Base-by-base conservation (phyloP, 768 basidiomycete genomes). In the Epithele typhae region DNA sequence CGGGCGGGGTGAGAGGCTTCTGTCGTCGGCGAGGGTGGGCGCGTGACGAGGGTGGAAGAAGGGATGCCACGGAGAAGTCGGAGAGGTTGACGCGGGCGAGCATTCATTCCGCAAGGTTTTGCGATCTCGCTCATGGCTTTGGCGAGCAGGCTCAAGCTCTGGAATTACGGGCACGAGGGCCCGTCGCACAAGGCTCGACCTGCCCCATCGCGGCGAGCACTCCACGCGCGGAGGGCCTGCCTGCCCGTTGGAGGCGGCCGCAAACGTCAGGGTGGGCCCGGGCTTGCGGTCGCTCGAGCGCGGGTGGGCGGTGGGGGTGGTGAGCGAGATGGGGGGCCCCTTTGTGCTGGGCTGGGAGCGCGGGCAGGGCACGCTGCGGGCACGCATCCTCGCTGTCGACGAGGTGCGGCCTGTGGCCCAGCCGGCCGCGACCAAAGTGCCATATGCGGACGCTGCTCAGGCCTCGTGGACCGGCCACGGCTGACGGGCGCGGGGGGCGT, bases 361-460 rank as follows among this genome's bases (percentile, higher is more conserved):
- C 66, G 63, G 72, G 77, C 78, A 80, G 63, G 72, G 77, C 78
- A 80, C 72, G 82, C 78, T 71, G 76, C 68, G 68, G 71, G 70
- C 84, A 80, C 79, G 82, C 76, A n/a, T n/a, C 45, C 76, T 77
- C 71, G 76, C 72, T 76, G 81, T 75, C 79, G 79, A 75, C 72
- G 71, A 74, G 68, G 71, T 69, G 66, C 76, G 63, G 64, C 69
- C 62, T 67, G 68, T 64, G 67, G 67, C 63, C 79, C 79, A 74
- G 64, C 62, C 54, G 68, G 61, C 69, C 64, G 77, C 72, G 63
- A 67, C 78, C 52, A 50, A 75, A 64, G 63, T 84, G 66, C 82
- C 81, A 72, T 74, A 78, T 77, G 55, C 43, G 71, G 77, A 44
- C 37, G 45, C 42, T 24, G 34, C 43, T 37, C 46, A 69, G 43